phyloP scores from a whole-genome alignment of 2,329 filamentous ascomycete genomes.

The Amesomyces nigricolor region DNA sequence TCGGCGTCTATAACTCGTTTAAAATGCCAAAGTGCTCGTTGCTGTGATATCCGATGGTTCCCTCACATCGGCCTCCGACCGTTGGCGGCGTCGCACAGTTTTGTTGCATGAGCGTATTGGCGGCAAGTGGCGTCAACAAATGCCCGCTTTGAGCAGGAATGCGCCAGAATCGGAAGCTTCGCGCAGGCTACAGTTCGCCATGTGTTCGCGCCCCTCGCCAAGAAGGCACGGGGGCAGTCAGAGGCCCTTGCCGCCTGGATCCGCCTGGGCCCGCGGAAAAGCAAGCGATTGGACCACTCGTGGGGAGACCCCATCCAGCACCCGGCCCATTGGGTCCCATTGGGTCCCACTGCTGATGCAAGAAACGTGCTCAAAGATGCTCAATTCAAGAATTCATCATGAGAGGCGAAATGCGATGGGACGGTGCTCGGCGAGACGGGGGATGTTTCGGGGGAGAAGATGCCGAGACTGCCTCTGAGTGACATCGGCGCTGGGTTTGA shows the following conservation, averaged over 20 bases:
- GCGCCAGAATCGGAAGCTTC: constrained; percentile 6
- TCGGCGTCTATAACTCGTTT: no score
- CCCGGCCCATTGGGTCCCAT: constrained; percentile 3
- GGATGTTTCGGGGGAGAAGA: not conserved
- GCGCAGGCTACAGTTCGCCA: not conserved
- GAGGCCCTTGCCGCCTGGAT: not conserved
- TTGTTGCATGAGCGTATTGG: constrained; percentile 8
- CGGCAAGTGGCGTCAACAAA: not conserved
- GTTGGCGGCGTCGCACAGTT: not conserved
- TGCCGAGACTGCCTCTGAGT: not conserved
- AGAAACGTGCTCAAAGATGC: constrained; percentile 27
- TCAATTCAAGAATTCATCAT: constrained; percentile 2
- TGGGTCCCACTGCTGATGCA: constrained; percentile 2
- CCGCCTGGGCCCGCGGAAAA: not conserved
- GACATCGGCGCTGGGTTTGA: not conserved
- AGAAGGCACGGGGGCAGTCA: not conserved
- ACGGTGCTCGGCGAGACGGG: not conserved
- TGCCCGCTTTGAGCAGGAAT: constrained; percentile 5
- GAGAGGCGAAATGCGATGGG: not conserved
- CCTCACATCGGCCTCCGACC: no score
- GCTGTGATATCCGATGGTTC: no score
- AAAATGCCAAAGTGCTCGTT: no score
- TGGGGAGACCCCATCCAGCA: not conserved
- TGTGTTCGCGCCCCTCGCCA: not conserved
- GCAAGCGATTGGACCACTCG: constrained; percentile 3